Base-by-base conservation (phyloP, 768 basidiomycete species). In the Candolleomyces aberdarensis region DNA sequence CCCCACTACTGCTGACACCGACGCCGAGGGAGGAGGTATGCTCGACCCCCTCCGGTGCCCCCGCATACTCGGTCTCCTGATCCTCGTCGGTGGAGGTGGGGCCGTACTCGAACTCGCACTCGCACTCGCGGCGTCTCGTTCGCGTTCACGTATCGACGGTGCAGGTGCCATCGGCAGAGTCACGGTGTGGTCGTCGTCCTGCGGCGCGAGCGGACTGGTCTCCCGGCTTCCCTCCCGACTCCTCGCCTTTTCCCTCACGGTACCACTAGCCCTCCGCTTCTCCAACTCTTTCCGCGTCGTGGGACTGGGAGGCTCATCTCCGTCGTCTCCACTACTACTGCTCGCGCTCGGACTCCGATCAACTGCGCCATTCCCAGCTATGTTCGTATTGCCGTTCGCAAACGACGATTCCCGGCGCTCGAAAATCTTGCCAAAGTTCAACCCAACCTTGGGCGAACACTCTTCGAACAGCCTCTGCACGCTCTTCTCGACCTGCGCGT, bases 341-440 rank as follows among this genome's bases (percentile, higher is more conserved):
- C 20, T 46, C 56, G 15, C 59, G 73, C 19, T 66, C 63, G 20
- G 40, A 22, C 13, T 48, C 55, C 51, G 47, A 59, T 19, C 22
- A 14, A 0, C 36, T 50, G 31, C 53, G n/a, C 13, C 41, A 51
- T 15, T 31, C n/a, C n/a, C n/a, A n/a, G n/a, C n/a, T n/a, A n/a
- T n/a, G n/a, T n/a, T n/a, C n/a, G n/a, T n/a, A n/a, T n/a, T n/a
- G n/a, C n/a, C n/a, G 20, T 8, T 8, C 8, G 15, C 44, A 31
- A 31, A 8, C 10, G 11, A 17, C 32, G 15, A 11, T 14, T 17
- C 46, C 36, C 4, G n/a, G 15, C 31, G 19, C 26, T 91, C 89
- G 63, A 92, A 92, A 52, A 91, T 91, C 72, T 85, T 87, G 9
- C 86, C 82, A 67, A 93, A 93, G 66, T 89, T 85, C 29, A 93